A percentile compares a stretch with the other conserved stretches of the same genome.
Conservation (phyloP, 2,329 filamentous ascomycete species). For the Fusarium xyrophilum region DNA sequence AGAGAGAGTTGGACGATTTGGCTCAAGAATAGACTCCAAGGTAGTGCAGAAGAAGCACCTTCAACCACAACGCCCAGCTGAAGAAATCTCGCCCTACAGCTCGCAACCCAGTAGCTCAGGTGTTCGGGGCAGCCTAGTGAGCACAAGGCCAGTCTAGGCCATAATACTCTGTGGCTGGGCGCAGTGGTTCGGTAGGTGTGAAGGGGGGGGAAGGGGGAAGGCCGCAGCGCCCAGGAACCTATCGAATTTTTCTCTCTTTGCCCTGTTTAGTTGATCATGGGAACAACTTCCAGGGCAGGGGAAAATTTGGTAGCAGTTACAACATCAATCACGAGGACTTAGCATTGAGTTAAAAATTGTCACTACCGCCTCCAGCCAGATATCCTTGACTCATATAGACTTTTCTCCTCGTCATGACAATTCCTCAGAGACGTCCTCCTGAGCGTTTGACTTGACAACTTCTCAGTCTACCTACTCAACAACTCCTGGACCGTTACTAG, state of each 20-base stretch:
- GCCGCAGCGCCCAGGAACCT: constrained; percentile 13
- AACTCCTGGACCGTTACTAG: not conserved
- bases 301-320: constrained; percentile 24
- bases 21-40: too few species aligned
- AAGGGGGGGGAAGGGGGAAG: too few species aligned
- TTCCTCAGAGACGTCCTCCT: not conserved
- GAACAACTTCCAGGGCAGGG: constrained; percentile 25
- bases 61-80: too few species aligned
- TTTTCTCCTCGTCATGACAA: not conserved
- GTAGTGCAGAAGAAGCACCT: too few species aligned
- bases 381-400: not conserved
- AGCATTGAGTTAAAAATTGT: constrained; percentile 34
- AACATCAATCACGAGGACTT: constrained; percentile 35
- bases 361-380: constrained; percentile 4
- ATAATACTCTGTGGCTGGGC: too few species aligned
- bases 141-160: too few species aligned
- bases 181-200: too few species aligned
- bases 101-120: too few species aligned
- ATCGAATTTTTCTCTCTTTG: constrained; percentile 15
- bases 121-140: too few species aligned
- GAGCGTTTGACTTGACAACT: not conserved
- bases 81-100: too few species aligned
- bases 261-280: constrained; percentile 35
- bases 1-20: too few species aligned
- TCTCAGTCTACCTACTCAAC: not conserved